Conservation (phyloP, 768 basidiomycete genomes). For the Trametes cingulata region DNA sequence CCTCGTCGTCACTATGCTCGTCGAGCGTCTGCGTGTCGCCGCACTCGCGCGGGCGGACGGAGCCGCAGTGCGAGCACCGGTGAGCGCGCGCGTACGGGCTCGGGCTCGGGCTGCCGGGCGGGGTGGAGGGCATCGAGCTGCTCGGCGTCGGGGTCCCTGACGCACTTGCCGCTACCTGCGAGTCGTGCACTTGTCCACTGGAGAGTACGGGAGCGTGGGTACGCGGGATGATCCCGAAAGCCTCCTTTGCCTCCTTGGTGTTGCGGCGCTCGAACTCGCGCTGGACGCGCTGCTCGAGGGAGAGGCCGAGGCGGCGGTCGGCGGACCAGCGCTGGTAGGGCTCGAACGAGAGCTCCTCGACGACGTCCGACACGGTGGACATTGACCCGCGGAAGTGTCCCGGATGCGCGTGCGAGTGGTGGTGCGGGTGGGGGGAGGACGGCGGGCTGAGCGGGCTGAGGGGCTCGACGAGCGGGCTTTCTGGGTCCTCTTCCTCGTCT, state of each 20-base stretch:
- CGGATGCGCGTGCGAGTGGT: no score
- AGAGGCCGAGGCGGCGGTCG: conserved; percentile 44
- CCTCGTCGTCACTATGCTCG: conserved; percentile 17
- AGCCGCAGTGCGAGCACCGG: conserved; percentile 27
- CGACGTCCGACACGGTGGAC: conserved; percentile 21
- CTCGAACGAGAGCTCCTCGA: conserved; percentile 56
- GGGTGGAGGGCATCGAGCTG: conserved; percentile 2
- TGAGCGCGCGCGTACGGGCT: neutral
- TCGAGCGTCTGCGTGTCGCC: conserved; percentile 10
- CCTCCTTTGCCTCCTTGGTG: conserved; percentile 3
- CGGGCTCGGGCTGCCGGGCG: neutral
- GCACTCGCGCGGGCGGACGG: conserved; percentile 15
- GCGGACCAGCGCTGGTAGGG: conserved; percentile 45
- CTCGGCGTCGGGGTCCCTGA: neutral
- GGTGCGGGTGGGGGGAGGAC: neutral
- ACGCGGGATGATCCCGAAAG: neutral
- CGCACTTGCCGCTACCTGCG: conserved; percentile 1
- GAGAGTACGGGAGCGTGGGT: neutral
- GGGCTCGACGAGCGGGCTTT: neutral
- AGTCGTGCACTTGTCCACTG: neutral
- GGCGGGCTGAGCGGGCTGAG: conserved; percentile 2
- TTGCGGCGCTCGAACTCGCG: conserved; percentile 31
- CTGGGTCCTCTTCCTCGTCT: no score
- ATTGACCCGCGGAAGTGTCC: conserved; percentile 6
- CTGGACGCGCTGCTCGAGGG: conserved; percentile 42